These are phyloP conservation scores for Penicillium taxi DNA, from an alignment of 495 filamentous ascomycete genomes.

Conservation along the genomic window DNA sequence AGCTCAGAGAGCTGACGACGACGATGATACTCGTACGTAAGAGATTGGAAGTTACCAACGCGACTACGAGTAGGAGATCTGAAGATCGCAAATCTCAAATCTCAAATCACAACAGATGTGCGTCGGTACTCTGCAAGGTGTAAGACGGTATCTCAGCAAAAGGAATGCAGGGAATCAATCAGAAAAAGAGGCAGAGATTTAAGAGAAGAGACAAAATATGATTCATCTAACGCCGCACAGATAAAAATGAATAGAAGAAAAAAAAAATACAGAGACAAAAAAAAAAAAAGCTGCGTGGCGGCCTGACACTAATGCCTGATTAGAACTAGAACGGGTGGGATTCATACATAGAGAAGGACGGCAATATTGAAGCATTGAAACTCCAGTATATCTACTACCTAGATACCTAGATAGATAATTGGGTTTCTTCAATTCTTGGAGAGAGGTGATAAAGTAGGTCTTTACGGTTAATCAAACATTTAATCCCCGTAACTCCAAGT, in stretches of 20 bases:
- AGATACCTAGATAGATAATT: no score
- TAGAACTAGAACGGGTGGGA: not conserved
- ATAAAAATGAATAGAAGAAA: constrained; percentile 12
- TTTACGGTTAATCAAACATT: constrained; percentile 1
- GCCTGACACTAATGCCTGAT: constrained; percentile 28
- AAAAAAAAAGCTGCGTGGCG: constrained; percentile 20
- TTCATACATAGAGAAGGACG: not conserved
- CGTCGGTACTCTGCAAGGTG: constrained; percentile 23
- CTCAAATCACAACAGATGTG: no score
- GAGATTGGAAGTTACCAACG: no score
- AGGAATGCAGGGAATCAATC: constrained; percentile 23
- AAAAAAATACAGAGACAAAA: no score
- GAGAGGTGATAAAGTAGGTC: no score
- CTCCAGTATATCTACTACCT: no score
- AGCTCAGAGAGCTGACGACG: constrained; percentile 20
- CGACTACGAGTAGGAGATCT: no score
- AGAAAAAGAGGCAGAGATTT: constrained; percentile 5
- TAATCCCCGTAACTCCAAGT: constrained; percentile 4
- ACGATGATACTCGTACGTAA: constrained; percentile 11
- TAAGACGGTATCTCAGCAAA: constrained; percentile 17
- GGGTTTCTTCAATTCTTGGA: no score
- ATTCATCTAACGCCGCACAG: constrained; percentile 25
- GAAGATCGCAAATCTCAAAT: no score
- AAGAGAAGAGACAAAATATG: constrained; percentile 10
- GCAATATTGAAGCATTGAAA: no score